phyloP scores from a whole-genome alignment of 2,329 filamentous ascomycete species.

The Talaromyces marneffei region DNA sequence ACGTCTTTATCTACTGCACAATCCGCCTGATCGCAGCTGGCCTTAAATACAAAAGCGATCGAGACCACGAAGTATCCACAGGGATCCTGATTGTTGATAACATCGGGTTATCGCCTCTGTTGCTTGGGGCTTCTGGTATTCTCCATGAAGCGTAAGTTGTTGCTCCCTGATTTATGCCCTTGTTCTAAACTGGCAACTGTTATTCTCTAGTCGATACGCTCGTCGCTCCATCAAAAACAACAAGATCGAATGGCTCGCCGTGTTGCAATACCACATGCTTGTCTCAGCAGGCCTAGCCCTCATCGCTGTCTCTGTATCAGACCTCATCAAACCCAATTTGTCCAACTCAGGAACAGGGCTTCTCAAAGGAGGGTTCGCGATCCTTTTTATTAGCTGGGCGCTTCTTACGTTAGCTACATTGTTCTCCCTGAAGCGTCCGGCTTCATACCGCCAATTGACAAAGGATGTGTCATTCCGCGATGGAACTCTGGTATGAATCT shows the following conservation, averaged over 20 bases:
- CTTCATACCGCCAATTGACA: neutral
- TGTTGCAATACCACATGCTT: conserved; percentile 12
- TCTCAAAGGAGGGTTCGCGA: conserved; percentile 10
- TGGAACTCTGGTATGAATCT: conserved; percentile 6
- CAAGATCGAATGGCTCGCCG: conserved; percentile 11
- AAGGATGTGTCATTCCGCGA: neutral
- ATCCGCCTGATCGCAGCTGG: conserved; percentile 6
- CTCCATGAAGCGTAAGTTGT: conserved; percentile 8
- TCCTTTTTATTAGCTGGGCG: conserved; percentile 6
- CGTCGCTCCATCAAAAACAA: conserved; percentile 1
- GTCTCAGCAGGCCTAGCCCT: conserved; percentile 10
- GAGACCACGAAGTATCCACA: neutral
- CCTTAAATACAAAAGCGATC: conserved; percentile 5
- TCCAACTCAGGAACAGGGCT: neutral
- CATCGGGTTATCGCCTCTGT: conserved; percentile 8
- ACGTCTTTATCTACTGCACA: conserved; percentile 5
- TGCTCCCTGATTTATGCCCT: neutral
- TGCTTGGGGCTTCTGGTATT: conserved; percentile 7
- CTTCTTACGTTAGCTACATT: neutral
- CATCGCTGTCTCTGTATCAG: conserved; percentile 2
- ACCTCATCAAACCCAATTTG: neutral
- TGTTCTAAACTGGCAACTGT: neutral
- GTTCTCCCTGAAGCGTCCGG: conserved; percentile 1
- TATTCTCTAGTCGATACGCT: neutral
- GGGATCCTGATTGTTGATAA: conserved; percentile 6